These are phyloP conservation scores for Lentinula guzmanii DNA, from an alignment of 768 basidiomycete genomes.

Conservation along the genomic window DNA sequence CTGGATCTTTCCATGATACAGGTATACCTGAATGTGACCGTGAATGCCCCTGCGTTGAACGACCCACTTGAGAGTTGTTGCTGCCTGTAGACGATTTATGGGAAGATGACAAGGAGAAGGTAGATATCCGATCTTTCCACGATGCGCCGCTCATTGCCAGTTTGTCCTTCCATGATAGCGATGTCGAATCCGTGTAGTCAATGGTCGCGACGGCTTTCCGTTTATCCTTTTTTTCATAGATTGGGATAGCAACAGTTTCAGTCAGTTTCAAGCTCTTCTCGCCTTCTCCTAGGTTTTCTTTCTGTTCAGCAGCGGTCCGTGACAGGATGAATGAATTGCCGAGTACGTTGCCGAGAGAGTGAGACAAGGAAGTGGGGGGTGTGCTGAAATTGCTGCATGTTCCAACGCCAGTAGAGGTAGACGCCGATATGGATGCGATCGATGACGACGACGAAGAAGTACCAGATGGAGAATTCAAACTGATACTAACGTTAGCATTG, in stretches of 20 bases:
- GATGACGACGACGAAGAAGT: conserved; percentile 52
- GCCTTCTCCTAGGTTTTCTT: background rate
- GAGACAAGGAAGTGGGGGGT: conserved; percentile 50
- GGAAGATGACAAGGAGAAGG: conserved; percentile 28
- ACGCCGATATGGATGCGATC: conserved; percentile 31
- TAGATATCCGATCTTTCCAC: conserved; percentile 32
- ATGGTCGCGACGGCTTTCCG: conserved; percentile 13
- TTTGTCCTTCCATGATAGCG: conserved; percentile 6
- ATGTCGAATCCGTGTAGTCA: background rate
- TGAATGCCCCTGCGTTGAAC: conserved; percentile 22
- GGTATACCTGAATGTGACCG: conserved; percentile 33
- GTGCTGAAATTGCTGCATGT: conserved; percentile 45
- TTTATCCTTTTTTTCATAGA: conserved; percentile 32
- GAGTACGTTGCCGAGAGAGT: conserved; percentile 37
- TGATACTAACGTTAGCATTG: background rate
- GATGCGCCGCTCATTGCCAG: conserved; percentile 10
- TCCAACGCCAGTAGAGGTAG: conserved; percentile 23
- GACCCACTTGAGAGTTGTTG: conserved; percentile 24
- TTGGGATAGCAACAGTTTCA: conserved; percentile 15
- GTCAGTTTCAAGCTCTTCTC: too few species aligned
- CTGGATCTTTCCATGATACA: conserved; percentile 47
- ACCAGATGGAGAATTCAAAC: conserved; percentile 26
- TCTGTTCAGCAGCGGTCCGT: background rate
- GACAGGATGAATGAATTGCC: conserved; percentile 26
- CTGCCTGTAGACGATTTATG: conserved; percentile 28